These are phyloP conservation scores for Penicillium waksmanii DNA, from an alignment of 495 filamentous ascomycete species.

Conservation along the genomic window DNA sequence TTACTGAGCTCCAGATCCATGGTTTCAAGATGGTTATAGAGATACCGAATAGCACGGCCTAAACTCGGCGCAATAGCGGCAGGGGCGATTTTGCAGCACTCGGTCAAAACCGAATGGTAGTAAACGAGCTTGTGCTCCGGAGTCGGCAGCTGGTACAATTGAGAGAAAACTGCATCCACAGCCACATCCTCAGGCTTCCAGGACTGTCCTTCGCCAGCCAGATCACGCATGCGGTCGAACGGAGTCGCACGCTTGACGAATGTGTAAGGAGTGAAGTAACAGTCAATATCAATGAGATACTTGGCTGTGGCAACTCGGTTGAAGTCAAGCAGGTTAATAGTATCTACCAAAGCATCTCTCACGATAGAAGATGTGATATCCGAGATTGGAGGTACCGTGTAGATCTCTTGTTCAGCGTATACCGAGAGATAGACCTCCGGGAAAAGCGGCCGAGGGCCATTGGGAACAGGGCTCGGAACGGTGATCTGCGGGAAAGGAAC, in stretches of 20 bases:
- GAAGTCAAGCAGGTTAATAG: constrained; percentile 90
- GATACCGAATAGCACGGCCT: constrained; percentile 88
- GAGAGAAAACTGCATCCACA: constrained; percentile 95
- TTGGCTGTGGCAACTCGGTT: constrained; percentile 87
- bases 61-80: constrained; percentile 95
- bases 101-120: constrained; percentile 92
- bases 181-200: constrained; percentile 99
- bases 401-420: constrained; percentile 83
- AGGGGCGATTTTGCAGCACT: constrained; percentile 92
- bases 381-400: constrained; percentile 80
- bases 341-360: constrained; percentile 86
- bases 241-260: constrained; percentile 93
- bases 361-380: constrained; percentile 80
- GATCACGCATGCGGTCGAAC: constrained; percentile 84
- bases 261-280: constrained; percentile 83
- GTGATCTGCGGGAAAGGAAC: constrained; percentile 73
- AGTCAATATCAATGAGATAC: constrained; percentile 90
- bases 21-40: constrained; percentile 77
- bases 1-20: constrained; percentile 87
- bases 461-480: constrained; percentile 72
- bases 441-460: constrained; percentile 76
- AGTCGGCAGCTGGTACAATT: constrained; percentile 83
- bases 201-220: constrained; percentile 63
- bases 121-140: constrained; percentile 95
- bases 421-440: constrained; percentile 95